phyloP scores from a whole-genome alignment of 495 filamentous ascomycete species.

The Lophium mytilinum region DNA sequence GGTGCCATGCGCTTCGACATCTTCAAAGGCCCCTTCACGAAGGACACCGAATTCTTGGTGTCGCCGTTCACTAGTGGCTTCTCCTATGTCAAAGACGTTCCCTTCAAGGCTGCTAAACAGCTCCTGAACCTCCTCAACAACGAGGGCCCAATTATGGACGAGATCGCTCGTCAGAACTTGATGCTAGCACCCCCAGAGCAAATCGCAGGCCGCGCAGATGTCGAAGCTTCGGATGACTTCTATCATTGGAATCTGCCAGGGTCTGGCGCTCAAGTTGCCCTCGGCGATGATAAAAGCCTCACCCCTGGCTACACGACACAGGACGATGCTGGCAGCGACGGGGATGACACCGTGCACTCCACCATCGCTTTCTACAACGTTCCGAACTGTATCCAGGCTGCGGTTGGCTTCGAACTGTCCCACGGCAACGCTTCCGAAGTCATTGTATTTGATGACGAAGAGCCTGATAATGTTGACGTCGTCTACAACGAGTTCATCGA shows the following conservation, averaged over 20 bases:
- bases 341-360: slow-evolving; percentile 82
- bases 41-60: slow-evolving; percentile 73
- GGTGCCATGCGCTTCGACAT: slow-evolving; percentile 92
- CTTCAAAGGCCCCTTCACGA: slow-evolving; percentile 84
- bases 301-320: slow-evolving; percentile 79
- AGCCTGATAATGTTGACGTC: slow-evolving; percentile 69
- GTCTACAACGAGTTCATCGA: slow-evolving; percentile 90
- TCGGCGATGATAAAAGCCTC: slow-evolving; percentile 32
- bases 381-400: slow-evolving; percentile 71
- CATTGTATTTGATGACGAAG: slow-evolving; percentile 18
- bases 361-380: slow-evolving; percentile 65
- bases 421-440: neutral
- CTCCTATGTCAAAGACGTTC: slow-evolving; percentile 69
- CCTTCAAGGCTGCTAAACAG: slow-evolving; percentile 60
- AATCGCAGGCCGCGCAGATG: slow-evolving; percentile 13
- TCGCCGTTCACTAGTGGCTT: slow-evolving; percentile 83
- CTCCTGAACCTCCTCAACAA: slow-evolving; percentile 68
- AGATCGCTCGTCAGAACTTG: slow-evolving; percentile 11
- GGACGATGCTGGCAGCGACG: slow-evolving; percentile 77
- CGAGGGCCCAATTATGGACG: slow-evolving; percentile 50
- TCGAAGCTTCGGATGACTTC: slow-evolving; percentile 10
- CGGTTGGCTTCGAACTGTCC: slow-evolving; percentile 45
- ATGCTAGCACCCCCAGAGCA: slow-evolving; percentile 38
- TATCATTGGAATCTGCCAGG: neutral
- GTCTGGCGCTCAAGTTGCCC: neutral